phyloP scores from a whole-genome alignment of 805 yeast species.

The Barnettozyma sucrosica region DNA sequence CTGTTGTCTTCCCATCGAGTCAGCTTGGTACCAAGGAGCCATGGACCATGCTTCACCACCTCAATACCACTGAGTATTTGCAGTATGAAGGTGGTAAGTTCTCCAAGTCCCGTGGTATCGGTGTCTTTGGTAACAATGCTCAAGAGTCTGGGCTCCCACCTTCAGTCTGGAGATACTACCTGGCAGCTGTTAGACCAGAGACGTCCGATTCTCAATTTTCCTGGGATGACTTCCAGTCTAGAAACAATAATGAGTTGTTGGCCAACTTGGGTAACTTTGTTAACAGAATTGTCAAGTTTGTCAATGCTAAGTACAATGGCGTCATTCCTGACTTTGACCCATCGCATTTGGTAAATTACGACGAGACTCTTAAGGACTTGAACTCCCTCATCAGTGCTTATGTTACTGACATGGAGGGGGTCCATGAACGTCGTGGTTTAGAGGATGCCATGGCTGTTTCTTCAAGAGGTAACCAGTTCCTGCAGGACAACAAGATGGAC shows the following conservation, averaged over 20 bases:
- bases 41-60: conserved; percentile 89
- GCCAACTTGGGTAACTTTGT: conserved; percentile 97
- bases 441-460: conserved; percentile 89
- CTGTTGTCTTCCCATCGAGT: conserved; percentile 94
- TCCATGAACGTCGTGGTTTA: conserved; percentile 80
- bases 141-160: conserved; percentile 87
- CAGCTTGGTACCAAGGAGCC: conserved; percentile 80
- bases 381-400: conserved; percentile 56
- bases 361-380: conserved; percentile 46
- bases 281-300: conserved; percentile 87
- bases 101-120: conserved; percentile 95
- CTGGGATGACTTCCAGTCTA: conserved; percentile 92
- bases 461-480: conserved; percentile 88
- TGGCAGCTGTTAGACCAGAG: conserved; percentile 92
- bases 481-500: conserved; percentile 94
- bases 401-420: conserved; percentile 67
- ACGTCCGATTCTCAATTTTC: conserved; percentile 94
- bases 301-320: conserved; percentile 84
- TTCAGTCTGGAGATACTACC: conserved; percentile 96
- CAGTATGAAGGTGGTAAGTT: conserved; percentile 98
- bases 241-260: conserved; percentile 87
- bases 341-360: conserved; percentile 42
- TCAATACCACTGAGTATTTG: conserved; percentile 91
- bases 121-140: conserved; percentile 98
- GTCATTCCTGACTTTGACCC: conserved; percentile 69